Evolutionary conservation across 768 basidiomycete species (phyloP).

Genomic region (Mycena rosella): DNA sequence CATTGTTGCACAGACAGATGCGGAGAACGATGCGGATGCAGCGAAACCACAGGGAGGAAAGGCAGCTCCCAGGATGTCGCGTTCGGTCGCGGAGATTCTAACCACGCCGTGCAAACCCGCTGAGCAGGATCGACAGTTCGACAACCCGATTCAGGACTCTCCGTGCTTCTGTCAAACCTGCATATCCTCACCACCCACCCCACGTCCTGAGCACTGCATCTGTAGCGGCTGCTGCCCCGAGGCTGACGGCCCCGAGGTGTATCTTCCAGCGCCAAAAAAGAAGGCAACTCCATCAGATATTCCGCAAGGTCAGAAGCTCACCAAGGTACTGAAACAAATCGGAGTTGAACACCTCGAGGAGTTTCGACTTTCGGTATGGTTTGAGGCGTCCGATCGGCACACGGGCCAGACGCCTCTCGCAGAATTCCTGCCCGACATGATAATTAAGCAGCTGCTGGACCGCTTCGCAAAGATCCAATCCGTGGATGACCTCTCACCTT

Average conservation of each 20-base stretch:
- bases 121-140: constrained; percentile 6
- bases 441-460: neutral
- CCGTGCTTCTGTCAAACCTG: neutral
- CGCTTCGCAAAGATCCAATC: constrained; percentile 5
- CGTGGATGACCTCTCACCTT: neutral
- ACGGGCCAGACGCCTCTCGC: constrained; percentile 1
- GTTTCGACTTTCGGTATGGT: neutral
- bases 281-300: neutral
- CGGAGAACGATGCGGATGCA: constrained; percentile 11
- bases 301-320: neutral
- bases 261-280: neutral
- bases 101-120: constrained; percentile 9
- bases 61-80: constrained; percentile 8
- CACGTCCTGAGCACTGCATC: neutral
- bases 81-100: neutral
- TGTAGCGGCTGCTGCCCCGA: constrained; percentile 11
- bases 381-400: neutral
- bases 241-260: neutral
- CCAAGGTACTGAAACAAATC: constrained; percentile 3
- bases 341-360: neutral
- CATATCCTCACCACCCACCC: neutral
- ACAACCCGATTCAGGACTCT: neutral
- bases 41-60: no score
- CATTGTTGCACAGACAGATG: neutral
- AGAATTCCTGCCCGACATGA: constrained; percentile 8